These are phyloP conservation scores for Phylloporus arenicola DNA, from an alignment of 768 basidiomycete species.

Conservation along the genomic window DNA sequence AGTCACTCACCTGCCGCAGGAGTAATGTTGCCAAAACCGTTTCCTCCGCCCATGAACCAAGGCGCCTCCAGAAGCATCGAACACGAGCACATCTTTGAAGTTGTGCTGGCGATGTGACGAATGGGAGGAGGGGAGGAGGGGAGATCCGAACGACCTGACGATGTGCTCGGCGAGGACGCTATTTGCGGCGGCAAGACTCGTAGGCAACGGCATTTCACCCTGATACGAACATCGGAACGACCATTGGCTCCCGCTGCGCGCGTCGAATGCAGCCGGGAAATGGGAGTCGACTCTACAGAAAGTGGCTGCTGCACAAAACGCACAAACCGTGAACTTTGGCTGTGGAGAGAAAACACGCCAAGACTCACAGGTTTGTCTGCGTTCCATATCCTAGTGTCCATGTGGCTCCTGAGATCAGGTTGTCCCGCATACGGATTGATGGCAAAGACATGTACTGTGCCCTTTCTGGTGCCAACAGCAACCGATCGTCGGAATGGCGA, in stretches of 20 bases:
- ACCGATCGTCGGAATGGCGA: slow-evolving; percentile 59
- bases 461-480: slow-evolving; percentile 58
- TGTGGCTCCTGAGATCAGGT: slow-evolving; percentile 56
- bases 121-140: slow-evolving; percentile 18
- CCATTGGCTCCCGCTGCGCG: slow-evolving; percentile 24
- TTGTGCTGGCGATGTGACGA: slow-evolving; percentile 28
- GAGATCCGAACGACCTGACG: slow-evolving; percentile 25
- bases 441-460: slow-evolving; percentile 69
- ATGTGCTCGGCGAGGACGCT: slow-evolving; percentile 25
- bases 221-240: slow-evolving; percentile 46
- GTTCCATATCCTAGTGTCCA: slow-evolving; percentile 55
- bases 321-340: background rate
- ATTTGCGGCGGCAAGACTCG: slow-evolving; percentile 34
- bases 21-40: slow-evolving; percentile 77
- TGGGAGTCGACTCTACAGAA: slow-evolving; percentile 49
- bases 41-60: no score
- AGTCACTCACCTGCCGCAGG: slow-evolving; percentile 55
- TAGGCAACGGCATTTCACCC: slow-evolving; percentile 32
- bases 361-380: slow-evolving; percentile 39
- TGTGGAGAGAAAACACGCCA: background rate
- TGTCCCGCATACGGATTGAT: slow-evolving; percentile 72
- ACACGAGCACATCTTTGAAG: no score
- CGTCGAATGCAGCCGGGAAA: slow-evolving; percentile 48
- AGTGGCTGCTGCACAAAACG: slow-evolving; percentile 39
- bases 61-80: no score